A percentile compares a stretch with the other conserved stretches of the same genome.
Conservation (phyloP, 805 yeast genomes). For the Starmerella apis region DNA sequence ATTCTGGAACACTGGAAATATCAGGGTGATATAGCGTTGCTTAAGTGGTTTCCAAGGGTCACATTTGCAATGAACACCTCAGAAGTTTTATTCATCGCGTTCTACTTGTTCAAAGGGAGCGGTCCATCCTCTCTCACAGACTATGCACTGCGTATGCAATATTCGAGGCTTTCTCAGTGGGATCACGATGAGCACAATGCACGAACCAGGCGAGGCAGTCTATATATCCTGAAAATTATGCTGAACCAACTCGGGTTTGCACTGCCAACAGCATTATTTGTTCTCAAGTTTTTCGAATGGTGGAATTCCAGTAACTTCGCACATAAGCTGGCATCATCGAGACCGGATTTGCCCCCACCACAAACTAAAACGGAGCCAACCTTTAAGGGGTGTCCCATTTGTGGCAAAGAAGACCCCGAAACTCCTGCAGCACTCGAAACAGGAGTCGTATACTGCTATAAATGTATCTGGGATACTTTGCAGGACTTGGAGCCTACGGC, state of each 20-base stretch:
- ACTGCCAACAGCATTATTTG: conserved; percentile 74
- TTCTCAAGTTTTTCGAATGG: conserved; percentile 83
- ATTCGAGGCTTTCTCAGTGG: conserved; percentile 43
- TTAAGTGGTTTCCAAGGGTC: conserved; percentile 52
- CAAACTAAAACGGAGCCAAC: conserved; percentile 25
- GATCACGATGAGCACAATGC: conserved; percentile 23
- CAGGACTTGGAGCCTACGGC: conserved; percentile 38
- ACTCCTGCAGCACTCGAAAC: conserved; percentile 87
- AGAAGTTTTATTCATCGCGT: conserved; percentile 48
- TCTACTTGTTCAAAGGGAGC: conserved; percentile 55
- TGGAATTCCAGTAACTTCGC: conserved; percentile 75
- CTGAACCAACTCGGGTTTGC: conserved; percentile 30
- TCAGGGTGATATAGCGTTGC: conserved; percentile 34
- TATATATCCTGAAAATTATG: neutral
- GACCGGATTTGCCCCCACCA: conserved; percentile 21
- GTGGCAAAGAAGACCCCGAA: conserved; percentile 44
- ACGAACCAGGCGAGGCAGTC: neutral
- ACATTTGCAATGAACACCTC: conserved; percentile 39
- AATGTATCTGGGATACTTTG: conserved; percentile 64
- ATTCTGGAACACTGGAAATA: conserved; percentile 26
- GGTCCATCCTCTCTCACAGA: conserved; percentile 57
- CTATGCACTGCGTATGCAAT: conserved; percentile 50
- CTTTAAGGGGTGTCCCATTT: conserved; percentile 50
- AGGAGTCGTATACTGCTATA: conserved; percentile 81
- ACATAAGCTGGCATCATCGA: conserved; percentile 19